Evolutionary conservation across 2,329 filamentous ascomycete genomes (phyloP).

Genomic region (Epichloe scottii): DNA sequence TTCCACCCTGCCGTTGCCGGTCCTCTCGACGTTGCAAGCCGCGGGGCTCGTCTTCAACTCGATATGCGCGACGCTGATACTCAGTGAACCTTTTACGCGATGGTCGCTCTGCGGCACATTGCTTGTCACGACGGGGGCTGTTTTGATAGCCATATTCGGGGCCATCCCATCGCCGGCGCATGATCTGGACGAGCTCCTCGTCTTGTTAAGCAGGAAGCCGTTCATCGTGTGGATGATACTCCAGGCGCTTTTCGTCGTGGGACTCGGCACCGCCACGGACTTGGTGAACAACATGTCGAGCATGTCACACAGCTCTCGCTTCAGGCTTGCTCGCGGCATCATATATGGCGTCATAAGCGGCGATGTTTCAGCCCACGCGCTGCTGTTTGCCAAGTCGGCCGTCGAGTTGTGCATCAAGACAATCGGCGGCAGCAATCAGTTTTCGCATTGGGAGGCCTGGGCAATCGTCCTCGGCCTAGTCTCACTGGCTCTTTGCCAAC

Average conservation of each 20-base stretch:
- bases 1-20: constrained; percentile 84
- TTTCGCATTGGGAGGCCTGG: constrained; percentile 92
- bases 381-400: constrained; percentile 89
- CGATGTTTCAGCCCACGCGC: constrained; percentile 82
- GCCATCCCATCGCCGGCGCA: constrained; percentile 90
- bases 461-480: constrained; percentile 74
- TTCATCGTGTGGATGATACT: constrained; percentile 85
- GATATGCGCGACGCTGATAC: constrained; percentile 84
- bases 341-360: constrained; percentile 84
- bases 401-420: constrained; percentile 87
- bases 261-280: constrained; percentile 52
- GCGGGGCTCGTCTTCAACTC: constrained; percentile 98
- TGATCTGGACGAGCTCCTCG: constrained; percentile 68
- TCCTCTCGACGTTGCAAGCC: constrained; percentile 88
- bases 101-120: constrained; percentile 87
- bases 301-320: constrained; percentile 47
- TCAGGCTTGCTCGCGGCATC: constrained; percentile 69
- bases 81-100: constrained; percentile 85
- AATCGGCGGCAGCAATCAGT: constrained; percentile 79
- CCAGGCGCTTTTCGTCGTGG: constrained; percentile 60
- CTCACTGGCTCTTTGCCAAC: constrained; percentile 69
- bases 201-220: constrained; percentile 56
- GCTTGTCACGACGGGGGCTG: constrained; percentile 76
- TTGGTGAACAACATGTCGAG: constrained; percentile 38
- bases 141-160: constrained; percentile 86